A percentile compares a stretch with the other conserved stretches of the same genome.
Conservation (phyloP, 2,329 filamentous ascomycete genomes). For the Teratosphaeria pseudoeucalypti region DNA sequence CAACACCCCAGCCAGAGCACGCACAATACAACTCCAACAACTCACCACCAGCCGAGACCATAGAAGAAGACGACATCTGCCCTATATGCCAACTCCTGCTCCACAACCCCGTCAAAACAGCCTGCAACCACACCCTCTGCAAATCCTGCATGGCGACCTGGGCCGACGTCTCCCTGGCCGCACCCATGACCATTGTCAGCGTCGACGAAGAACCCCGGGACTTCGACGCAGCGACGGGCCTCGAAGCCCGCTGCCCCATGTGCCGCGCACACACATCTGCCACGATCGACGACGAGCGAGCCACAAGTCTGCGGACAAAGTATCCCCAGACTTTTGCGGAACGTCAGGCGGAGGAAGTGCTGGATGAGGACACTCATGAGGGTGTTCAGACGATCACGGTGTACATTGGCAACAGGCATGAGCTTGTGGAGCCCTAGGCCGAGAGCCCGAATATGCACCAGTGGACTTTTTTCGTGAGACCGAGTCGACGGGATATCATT, state of each 20-base stretch:
- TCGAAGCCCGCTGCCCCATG: conserved; percentile 37
- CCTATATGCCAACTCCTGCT: conserved; percentile 37
- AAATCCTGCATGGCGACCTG: conserved; percentile 37
- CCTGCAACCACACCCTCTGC: conserved; percentile 36
- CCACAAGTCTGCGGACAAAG: conserved; percentile 19
- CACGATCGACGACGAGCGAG: conserved; percentile 16
- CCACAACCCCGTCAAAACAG: conserved; percentile 32
- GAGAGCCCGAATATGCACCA: conserved; percentile 29
- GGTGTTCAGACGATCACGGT: conserved; percentile 33
- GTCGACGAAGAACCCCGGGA: conserved; percentile 26
- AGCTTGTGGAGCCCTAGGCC: conserved; percentile 11
- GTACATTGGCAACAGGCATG: conserved; percentile 36
- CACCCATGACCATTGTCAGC: conserved; percentile 28
- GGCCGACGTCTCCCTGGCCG: conserved; percentile 31
- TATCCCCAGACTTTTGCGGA: conserved; percentile 30
- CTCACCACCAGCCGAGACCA: conserved; percentile 5
- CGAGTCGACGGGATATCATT: conserved; percentile 34
- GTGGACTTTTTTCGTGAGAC: conserved; percentile 38
- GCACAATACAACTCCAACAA: not conserved
- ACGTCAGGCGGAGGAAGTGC: conserved; percentile 27
- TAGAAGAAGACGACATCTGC: conserved; percentile 34
- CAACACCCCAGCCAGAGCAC: not conserved
- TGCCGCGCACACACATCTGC: conserved; percentile 33
- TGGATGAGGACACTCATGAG: conserved; percentile 10
- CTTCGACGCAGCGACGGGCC: conserved; percentile 16